Base-by-base conservation (phyloP, 164 flowering plant genomes). In the Vitis labrusca region DNA sequence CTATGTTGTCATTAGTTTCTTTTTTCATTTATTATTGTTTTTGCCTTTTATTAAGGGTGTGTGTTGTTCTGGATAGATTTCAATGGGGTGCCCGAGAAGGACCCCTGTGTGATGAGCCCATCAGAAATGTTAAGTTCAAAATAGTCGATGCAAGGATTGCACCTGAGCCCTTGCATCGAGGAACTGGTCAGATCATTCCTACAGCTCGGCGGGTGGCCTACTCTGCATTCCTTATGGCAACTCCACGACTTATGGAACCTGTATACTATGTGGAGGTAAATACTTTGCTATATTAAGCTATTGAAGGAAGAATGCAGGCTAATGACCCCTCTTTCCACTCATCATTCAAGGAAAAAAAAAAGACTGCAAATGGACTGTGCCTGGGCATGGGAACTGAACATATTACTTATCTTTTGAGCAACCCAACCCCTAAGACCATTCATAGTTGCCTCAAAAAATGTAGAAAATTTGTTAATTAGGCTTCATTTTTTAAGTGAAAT, bases 51-150 rank as follows among this genome's bases (percentile, higher is more conserved):
- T 37, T 48, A 44, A 51, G 5, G 15, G 9, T 56, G 27, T 60
- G 13, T 59, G 4, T 65, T 44, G 4, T 63, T 65, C 59, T 69
- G 69, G 48, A 37, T 86, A 93, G 99, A 74, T 96, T 96, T 72
- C 99, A 96, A 63, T 96, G 99, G 99, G 99, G 97, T 69, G 98
- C 99, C 56, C 83, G 97, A 69, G 99, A 96, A 82, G 99, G 98
- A 50, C 99, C 98, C 10, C 94, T 93, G 16, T 93, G 99, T 79
- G 99, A 96, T 73, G 99, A 93, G 75, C 99, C 98, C 66, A 93
- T 93, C 63, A 86, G 98, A 80, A 96, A 96, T 79, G 98, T 92
- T 5, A 92, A 96, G 78, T 96, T 96, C 84, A 93, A 96, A 65
- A 96, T 96, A 49, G 96, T 93, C 58, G 99, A 96, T 86, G 98